Percentiles rank a stretch among this genome's conserved stretches.
These are phyloP conservation scores for Lojkania enalia DNA, from an alignment of 2,329 filamentous ascomycete genomes.

Conservation along the genomic window DNA sequence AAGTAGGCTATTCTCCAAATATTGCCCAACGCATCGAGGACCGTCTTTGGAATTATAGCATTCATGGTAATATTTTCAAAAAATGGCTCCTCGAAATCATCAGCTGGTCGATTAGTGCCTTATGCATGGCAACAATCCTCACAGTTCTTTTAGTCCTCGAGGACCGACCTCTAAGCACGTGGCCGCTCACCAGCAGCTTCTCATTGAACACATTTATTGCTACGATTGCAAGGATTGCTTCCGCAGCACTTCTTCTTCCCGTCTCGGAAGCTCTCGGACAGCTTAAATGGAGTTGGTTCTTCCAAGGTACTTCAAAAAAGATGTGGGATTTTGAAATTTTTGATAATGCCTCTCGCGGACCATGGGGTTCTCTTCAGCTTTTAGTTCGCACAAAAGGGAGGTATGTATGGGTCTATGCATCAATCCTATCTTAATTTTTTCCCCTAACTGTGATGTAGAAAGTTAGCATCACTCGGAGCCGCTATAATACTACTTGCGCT, in stretches of 20 bases:
- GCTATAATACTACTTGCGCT: conserved; percentile 22
- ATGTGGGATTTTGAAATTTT: conserved; percentile 31
- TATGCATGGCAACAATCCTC: conserved; percentile 16
- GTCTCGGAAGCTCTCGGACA: conserved; percentile 23
- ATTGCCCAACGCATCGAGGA: conserved; percentile 16
- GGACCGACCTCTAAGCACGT: conserved; percentile 13
- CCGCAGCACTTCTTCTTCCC: conserved; percentile 19
- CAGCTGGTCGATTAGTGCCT: conserved; percentile 15
- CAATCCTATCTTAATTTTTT: background rate
- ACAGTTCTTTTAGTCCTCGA: conserved; percentile 6
- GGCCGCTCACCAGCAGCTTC: conserved; percentile 14
- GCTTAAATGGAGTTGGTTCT: conserved; percentile 27
- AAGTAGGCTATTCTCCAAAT: conserved; percentile 1
- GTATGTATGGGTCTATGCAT: background rate
- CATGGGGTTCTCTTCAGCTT: conserved; percentile 19
- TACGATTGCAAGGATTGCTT: conserved; percentile 15
- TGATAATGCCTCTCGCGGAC: conserved; percentile 22
- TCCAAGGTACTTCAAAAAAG: conserved; percentile 7
- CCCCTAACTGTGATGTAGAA: background rate
- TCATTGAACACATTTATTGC: conserved; percentile 25
- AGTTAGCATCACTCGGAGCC: conserved; percentile 23
- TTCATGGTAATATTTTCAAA: conserved; percentile 12
- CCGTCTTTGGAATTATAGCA: conserved; percentile 13
- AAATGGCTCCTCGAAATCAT: conserved; percentile 18
- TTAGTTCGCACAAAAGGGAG: conserved; percentile 18